phyloP scores from a whole-genome alignment of 2,329 filamentous ascomycete genomes.

The Ophiostoma novo-ulmi region DNA sequence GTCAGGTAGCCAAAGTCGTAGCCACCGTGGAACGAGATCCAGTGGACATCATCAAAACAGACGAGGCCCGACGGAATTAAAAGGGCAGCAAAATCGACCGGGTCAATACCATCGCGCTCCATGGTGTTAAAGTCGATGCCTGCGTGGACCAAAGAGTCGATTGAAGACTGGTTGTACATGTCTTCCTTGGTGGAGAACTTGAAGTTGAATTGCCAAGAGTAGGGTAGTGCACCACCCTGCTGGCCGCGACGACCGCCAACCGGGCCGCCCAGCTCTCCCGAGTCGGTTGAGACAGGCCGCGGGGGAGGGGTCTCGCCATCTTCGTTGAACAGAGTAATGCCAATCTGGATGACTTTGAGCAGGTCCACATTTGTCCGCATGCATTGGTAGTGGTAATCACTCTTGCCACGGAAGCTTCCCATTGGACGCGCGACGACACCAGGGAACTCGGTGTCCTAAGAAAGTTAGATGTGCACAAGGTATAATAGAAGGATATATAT shows the following conservation, averaged over 20 bases:
- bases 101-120: constrained; percentile 84
- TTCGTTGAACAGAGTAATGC: constrained; percentile 86
- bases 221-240: constrained; percentile 52
- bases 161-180: constrained; percentile 96
- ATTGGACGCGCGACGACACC: constrained; percentile 94
- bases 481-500: neutral
- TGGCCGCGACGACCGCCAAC: constrained; percentile 38
- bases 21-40: constrained; percentile 96
- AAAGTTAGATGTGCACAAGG: constrained; percentile 19
- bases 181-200: constrained; percentile 90
- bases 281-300: constrained; percentile 49
- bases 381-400: constrained; percentile 98
- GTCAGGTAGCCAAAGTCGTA: constrained; percentile 98
- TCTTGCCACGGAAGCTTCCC: constrained; percentile 88
- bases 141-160: constrained; percentile 80
- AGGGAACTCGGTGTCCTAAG: constrained; percentile 94
- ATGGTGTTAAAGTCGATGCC: constrained; percentile 88
- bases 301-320: constrained; percentile 81
- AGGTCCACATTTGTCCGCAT: constrained; percentile 95
- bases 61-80: constrained; percentile 90
- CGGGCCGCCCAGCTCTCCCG: constrained; percentile 37
- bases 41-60: constrained; percentile 80
- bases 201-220: constrained; percentile 99
- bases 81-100: constrained; percentile 78
- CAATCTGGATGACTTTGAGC: constrained; percentile 94